Base-by-base conservation (phyloP, 2,329 filamentous ascomycete genomes). In the Aspergillus sp. region DNA sequence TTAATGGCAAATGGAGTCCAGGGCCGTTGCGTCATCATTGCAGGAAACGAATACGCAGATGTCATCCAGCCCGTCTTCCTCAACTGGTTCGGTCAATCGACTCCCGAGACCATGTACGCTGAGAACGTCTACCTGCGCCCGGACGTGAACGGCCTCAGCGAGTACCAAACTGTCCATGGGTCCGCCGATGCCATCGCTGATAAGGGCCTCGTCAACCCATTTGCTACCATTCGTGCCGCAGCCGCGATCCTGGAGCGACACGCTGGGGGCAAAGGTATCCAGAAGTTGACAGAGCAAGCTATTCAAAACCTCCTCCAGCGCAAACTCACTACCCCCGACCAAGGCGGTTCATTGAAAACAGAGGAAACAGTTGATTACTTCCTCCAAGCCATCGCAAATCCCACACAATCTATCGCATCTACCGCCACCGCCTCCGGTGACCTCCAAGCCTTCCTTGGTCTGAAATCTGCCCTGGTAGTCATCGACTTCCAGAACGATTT, bases 51-150 rank as follows among this genome's bases (percentile, higher is more conserved):
- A 12, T 58, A 58, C 36, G 56, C 56, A 3, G 56, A 58, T 23
- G 32, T 58, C 38, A 58, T 58, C 30, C 56, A 58, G 30, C 32
- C 56, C 12, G 25, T 58, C 15, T 43, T 58, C n/a, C 32, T 58
- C 10, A 30, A 52, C 19, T 32, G 56, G 56, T 58, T 58, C 28
- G 48, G 48, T 10, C n/a, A 41, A 8, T 38, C 30, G 13, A 43
- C 56, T 7, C 56, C 32, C 30, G 56, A 58, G 23, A 32, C 47
- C 13, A 43, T 43, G n/a, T 58, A 43, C 2, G 56, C 56, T 9
- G 48, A 58, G 38, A 58, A 58, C n/a, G 41, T 58, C 21, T 58
- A 58, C 25, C 56, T 58, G 5, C 56, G 32, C 12, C 47, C 56
- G 12, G 21, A 25, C 15, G 28, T 58, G 13, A 13, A 15, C 47